Base-by-base conservation (phyloP, 768 basidiomycete species). In the Amanita subjunquillea region DNA sequence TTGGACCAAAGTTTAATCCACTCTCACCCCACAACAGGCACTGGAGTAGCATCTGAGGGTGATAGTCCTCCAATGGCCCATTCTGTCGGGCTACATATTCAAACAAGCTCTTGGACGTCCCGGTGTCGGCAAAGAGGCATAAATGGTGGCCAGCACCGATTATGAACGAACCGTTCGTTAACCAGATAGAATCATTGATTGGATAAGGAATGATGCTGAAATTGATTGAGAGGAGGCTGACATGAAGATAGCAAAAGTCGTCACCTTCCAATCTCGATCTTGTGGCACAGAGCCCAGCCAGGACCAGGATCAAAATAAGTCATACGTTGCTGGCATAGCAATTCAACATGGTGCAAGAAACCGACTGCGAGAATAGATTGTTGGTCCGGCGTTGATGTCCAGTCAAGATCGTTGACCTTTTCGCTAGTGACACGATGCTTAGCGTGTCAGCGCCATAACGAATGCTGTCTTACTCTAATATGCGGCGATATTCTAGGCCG, bases 311-410 rank as follows among this genome's bases (percentile, higher is more conserved):
- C 87, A 39, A 91, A 91, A 66, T 97, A 95, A 3, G 87, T 90
- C 80, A 91, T 87, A 22, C 93, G 78, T 65, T 93, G 89, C 60
- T 93, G 90, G 60, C 87, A 93, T n/a, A 95, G 71, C n/a, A 97
- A 68, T 50, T 92, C 83, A 2, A 95, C 72, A 45, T 81, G 82
- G 57, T 83, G 80, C 13, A 77, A 63, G 64, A 91, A 94, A 22
- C 93, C 93, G 20, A 96, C 83, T 2, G 93, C 92, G 36, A 95
- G 77, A 50, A 95, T 90, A 6, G 92, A 95, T 61, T 92, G 89
- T 57, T 80, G 78, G 63, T 91, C 89, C 0, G 87, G 86, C 2
- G 92, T 94, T 15, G 92, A 86, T 30, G 87, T 89, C 93, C 93
- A 96, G 64, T 95, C 92, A 22, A 96, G 75, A 60, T 94, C 91